Base-by-base conservation (phyloP, 768 basidiomycete genomes). In the Russula sp. region DNA sequence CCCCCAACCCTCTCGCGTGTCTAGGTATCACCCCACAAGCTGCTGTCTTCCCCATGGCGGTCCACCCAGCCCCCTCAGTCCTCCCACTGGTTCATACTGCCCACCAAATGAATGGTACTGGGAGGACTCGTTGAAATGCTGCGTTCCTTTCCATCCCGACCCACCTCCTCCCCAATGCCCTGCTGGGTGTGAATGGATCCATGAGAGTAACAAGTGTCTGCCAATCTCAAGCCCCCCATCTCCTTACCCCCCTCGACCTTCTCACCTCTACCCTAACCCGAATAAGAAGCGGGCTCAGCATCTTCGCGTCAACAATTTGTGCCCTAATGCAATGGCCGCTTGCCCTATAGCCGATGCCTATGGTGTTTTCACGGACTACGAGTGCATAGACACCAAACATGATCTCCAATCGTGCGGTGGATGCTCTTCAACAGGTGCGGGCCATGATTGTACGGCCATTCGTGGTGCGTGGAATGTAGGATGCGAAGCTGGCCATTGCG, bases 31-130 rank as follows among this genome's bases (percentile, higher is more conserved):
- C 1, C 56, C 53, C 25, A 74, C 73, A 63, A 66, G 66, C n/a
- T 78, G 75, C 68, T 83, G 81, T 68, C 69, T 82, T 60, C 77
- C 76, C 14, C 41, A 69, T 46, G 74, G 74, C 22, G 82, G 81
- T 50, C 74, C 75, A 1, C 71, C 76, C 18, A 69, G 67, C 47
- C 73, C 78, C 6, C 76, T 78, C 6, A 52, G 72, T n/a, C 81
- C 83, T n/a, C 81, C 82, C 29, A 72, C 73, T 47, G 79, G 77
- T 50, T 74, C 70, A 29, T 63, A 73, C 13, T 81, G 81, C 71
- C 82, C 81, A 39, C 65, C 70, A n/a, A 73, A 76, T 25, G 72
- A 70, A 53, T 78, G 80, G 72, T 82, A 80, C 68, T 85, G 83
- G 83, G 70, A 73, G 61, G 56, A 64, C 5, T 71, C 70, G 25